Conservation (phyloP, 257 asterid genomes). For the Fraxinus pennsylvanica region DNA sequence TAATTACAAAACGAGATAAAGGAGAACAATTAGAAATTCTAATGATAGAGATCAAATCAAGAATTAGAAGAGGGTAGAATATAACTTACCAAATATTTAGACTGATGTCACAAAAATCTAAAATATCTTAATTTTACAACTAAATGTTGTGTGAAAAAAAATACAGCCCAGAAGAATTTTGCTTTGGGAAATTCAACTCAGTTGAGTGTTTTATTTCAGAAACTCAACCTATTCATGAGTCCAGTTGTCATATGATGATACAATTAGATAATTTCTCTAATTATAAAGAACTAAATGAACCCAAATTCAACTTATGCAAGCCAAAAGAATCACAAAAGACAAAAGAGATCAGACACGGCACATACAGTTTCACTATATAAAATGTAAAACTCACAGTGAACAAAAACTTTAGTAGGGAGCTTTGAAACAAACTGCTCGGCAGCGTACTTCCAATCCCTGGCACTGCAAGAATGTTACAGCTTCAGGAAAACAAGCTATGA, state of each 20-base stretch:
- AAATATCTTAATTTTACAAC: background rate
- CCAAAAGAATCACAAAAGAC: background rate
- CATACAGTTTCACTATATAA: background rate
- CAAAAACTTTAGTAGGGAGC: constrained; percentile 82
- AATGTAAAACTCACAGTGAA: constrained; percentile 70
- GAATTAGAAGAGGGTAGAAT: background rate
- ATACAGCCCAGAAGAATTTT: background rate
- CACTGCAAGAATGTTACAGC: constrained; percentile 45
- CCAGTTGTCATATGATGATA: background rate
- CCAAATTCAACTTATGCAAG: background rate
- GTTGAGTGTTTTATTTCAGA: background rate
- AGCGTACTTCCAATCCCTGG: constrained; percentile 81
- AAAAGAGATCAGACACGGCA: background rate
- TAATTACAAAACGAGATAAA: background rate
- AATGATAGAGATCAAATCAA: background rate
- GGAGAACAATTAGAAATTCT: background rate
- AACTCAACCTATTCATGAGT: background rate
- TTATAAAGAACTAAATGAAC: background rate
- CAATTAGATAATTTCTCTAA: background rate
- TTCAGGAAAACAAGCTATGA: constrained; percentile 1
- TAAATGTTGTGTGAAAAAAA: background rate
- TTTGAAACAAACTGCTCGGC: constrained; percentile 80
- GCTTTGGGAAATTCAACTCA: background rate
- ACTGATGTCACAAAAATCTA: background rate
- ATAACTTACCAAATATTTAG: background rate